Evolutionary conservation across 345 rosid species (phyloP), one percentile per base, ranked within the genome.

Genomic region (Rhizophora mangle): DNA sequence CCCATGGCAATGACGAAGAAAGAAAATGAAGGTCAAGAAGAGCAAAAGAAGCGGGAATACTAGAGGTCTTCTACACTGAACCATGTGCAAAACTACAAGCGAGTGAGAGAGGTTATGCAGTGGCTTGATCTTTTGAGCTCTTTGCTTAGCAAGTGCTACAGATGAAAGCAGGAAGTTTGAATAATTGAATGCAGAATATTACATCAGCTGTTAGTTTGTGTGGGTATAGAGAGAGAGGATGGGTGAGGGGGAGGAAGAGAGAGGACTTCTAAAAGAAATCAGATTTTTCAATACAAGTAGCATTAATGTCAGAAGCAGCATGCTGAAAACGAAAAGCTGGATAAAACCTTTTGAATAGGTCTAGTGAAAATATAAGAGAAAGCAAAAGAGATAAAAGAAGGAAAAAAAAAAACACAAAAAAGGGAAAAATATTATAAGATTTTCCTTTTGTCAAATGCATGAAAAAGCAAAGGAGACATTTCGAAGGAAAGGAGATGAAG

Each of bases 1-100:
- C 49, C 85, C 87, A 51, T 84, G 72, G 66, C 79, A 78, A 32
- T 65, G 68, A 62, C 79, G 72, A 46, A 74, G 57, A 13, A 78
- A 62, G 73, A 79, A 77, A 67, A 73, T 51, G 49, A 80, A 55
- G 15, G 15, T 8, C 30, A 55, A 22, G 60, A 71, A 24, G 32
- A 74, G 26, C 8, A 80, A 24, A 26, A 57, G 66, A 1, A 72
- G 47, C 8, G 67, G 60, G 9, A 70, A 59, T 32, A 67, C 24
- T 18, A 74, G 55, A 8, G 47, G 84, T 73, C 79, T 76, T 55
- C 29, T 55, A 78, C 82, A 72, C 31, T 46, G 46, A 76, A 80
- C 78, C 89, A 86, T 86, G 59, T 75, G 67, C 27, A 75, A 70
- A 26, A 6, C 19, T 15, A 13, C 31, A n/a, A 43, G 13, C 20